Conservation (phyloP, 2,329 filamentous ascomycete genomes). For the Calonectria ilicicola region DNA sequence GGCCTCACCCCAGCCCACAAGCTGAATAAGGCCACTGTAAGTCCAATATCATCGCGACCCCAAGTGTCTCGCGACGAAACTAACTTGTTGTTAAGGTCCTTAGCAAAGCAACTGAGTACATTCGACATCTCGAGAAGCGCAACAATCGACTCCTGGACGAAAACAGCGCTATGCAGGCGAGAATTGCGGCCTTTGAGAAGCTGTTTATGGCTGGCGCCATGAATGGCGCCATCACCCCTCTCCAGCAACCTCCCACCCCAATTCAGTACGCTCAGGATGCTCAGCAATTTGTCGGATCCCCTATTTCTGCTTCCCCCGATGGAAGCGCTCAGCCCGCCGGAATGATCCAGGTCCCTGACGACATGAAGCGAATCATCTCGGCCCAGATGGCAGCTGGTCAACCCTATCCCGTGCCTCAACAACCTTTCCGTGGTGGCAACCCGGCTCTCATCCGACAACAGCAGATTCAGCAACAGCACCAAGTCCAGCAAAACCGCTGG, state of each 20-base stretch:
- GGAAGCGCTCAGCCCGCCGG: slow-evolving; percentile 60
- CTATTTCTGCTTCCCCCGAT: slow-evolving; percentile 55
- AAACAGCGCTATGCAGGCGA: slow-evolving; percentile 81
- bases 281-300: slow-evolving; percentile 61
- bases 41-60: slow-evolving; percentile 20
- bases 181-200: slow-evolving; percentile 81
- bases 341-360: slow-evolving; percentile 75
- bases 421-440: slow-evolving; percentile 59
- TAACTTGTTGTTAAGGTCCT: slow-evolving; percentile 67
- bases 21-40: slow-evolving; percentile 93
- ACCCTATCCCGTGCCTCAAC: slow-evolving; percentile 62
- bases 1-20: slow-evolving; percentile 91
- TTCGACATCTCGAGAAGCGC: slow-evolving; percentile 90
- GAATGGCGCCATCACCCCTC: slow-evolving; percentile 67
- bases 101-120: slow-evolving; percentile 96
- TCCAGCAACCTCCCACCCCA: slow-evolving; percentile 66
- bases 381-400: slow-evolving; percentile 67
- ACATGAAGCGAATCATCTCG: slow-evolving; percentile 73
- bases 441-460: slow-evolving; percentile 65
- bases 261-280: slow-evolving; percentile 60
- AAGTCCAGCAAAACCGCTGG: slow-evolving; percentile 66
- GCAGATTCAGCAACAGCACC: slow-evolving; percentile 65
- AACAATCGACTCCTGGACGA: slow-evolving; percentile 87
- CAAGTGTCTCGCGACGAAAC: neutral
- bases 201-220: slow-evolving; percentile 84